Evolutionary conservation across 2,329 filamentous ascomycete species (phyloP), one percentile per base, ranked within the genome.

Genomic region (Lachnellula occidentalis): DNA sequence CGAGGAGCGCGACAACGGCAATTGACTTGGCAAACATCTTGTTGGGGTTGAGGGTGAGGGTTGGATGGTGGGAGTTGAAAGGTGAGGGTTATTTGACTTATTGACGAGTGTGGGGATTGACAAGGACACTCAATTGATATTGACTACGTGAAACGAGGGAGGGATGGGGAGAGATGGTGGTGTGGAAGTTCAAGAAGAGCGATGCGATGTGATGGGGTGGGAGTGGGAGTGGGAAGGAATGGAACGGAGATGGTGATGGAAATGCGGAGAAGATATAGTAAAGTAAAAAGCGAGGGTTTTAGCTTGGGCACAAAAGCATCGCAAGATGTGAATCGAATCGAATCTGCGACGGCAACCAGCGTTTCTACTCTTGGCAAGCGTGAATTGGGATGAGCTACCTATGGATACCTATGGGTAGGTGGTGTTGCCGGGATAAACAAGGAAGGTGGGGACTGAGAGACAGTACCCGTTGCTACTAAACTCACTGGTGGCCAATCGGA

Each of bases 1-100:
- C 63, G 46, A 67, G 48, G 8, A 68, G 50, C 47, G 64, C 61
- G 27, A 67, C 61, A 31, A 60, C 62, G 56, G 64, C 56, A 17
- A 58, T 50, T 11, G 65, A 62, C 24, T 62, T 65, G 55, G 56
- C 57, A 48, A 66, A 59, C 67, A 69, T 69, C 53, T 61, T 65
- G 57, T 59, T 24, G 41, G 46, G 34, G 37, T 59, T 24, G 41
- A 50, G 24, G 37, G 34, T n/a, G n/a, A n/a, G n/a, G n/a, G n/a
- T n/a, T n/a, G n/a, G n/a, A n/a, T n/a, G n/a, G n/a, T n/a, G n/a
- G n/a, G n/a, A n/a, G n/a, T 14, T 46, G 49, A 41, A n/a, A 51
- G 45, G 19, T 24, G 34, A 51, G 12, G 14, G 19, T 34, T 19
- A 31, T 50, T 50, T 48, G 47, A 31, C 27, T 31, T 31, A 31